phyloP scores from a whole-genome alignment of 148 eudicot species.

The Bassia scoparia region DNA sequence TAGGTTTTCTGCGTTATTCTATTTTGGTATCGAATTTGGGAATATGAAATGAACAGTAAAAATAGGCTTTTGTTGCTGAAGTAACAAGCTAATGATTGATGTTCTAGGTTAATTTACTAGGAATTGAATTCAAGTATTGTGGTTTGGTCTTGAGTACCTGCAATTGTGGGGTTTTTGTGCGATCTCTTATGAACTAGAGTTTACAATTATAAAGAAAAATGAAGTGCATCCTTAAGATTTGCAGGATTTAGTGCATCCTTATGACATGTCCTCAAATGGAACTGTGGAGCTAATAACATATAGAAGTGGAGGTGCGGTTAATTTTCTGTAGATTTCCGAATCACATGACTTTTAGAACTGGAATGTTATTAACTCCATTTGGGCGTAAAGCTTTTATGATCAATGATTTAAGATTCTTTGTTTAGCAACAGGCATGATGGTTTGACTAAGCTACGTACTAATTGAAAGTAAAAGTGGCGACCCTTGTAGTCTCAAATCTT shows the following conservation, averaged over 20 bases:
- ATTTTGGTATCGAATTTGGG: not conserved
- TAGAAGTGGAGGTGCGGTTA: no score
- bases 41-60: not conserved
- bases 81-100: not conserved
- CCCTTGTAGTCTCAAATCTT: not conserved
- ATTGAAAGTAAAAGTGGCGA: not conserved
- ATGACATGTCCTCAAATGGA: no score
- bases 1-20: conserved; percentile 20
- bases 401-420: not conserved
- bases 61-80: not conserved
- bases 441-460: no score
- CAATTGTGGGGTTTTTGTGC: not conserved
- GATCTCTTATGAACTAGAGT: not conserved
- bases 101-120: not conserved
- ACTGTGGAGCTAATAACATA: no score
- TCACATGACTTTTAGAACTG: not conserved
- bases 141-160: not conserved
- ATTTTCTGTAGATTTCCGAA: not conserved
- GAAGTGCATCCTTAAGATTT: not conserved
- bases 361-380: not conserved
- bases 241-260: not conserved
- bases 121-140: not conserved
- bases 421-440: no score
- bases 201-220: not conserved
- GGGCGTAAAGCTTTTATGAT: not conserved